Percentiles rank a stretch among this genome's conserved stretches.
phyloP scores from a whole-genome alignment of 495 filamentous ascomycete genomes.

The Neurospora hispaniola region DNA sequence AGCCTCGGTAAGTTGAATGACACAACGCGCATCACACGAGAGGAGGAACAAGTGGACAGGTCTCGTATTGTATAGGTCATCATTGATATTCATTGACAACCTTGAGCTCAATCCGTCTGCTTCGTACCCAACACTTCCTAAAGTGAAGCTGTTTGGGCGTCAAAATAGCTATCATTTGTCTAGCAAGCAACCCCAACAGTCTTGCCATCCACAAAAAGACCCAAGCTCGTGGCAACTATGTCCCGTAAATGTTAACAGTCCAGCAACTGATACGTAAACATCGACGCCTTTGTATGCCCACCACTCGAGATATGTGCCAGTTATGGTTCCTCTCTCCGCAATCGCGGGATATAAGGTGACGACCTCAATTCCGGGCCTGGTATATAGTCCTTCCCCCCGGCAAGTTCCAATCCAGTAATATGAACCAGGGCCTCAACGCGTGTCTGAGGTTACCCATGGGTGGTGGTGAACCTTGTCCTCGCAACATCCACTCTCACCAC shows the following conservation, averaged over 20 bases:
- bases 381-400: too few species aligned
- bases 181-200: neutral
- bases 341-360: too few species aligned
- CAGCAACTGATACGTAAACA: neutral
- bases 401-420: too few species aligned
- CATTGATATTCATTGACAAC: neutral
- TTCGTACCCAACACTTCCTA: too few species aligned
- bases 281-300: neutral
- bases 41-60: too few species aligned
- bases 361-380: too few species aligned
- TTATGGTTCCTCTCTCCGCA: neutral
- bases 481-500: too few species aligned
- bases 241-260: neutral
- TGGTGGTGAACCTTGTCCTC: too few species aligned
- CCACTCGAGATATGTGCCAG: neutral
- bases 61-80: neutral
- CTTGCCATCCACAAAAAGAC: neutral
- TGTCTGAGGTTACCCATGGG: too few species aligned
- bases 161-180: neutral
- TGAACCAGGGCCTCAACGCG: too few species aligned
- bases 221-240: neutral
- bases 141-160: neutral
- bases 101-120: neutral
- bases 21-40: too few species aligned
- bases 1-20: neutral